These are phyloP conservation scores for Bauhinia variegata DNA, from an alignment of 306 rosid genomes.

Conservation along the genomic window DNA sequence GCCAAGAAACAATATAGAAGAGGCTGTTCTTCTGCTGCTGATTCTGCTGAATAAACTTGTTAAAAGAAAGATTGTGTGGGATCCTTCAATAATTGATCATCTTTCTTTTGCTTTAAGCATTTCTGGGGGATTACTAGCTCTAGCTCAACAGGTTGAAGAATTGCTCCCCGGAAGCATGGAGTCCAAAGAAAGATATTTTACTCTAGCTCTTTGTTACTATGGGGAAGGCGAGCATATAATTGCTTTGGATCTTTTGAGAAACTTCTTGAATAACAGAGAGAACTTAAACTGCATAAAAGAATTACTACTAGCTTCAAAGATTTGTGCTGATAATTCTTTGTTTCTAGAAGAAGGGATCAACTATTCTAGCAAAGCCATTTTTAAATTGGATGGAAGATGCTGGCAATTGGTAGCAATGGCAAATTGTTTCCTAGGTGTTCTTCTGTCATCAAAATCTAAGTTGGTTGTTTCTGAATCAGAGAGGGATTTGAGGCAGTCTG, in stretches of 20 bases:
- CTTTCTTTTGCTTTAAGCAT: constrained; percentile 77
- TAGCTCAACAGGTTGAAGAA: constrained; percentile 75
- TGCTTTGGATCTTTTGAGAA: constrained; percentile 80
- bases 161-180: constrained; percentile 70
- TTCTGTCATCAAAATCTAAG: constrained; percentile 66
- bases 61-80: constrained; percentile 66
- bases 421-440: constrained; percentile 72
- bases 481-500: constrained; percentile 59
- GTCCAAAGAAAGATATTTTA: constrained; percentile 57
- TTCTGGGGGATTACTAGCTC: constrained; percentile 61
- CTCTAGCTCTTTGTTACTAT: constrained; percentile 73
- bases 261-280: constrained; percentile 62
- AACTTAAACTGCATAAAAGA: constrained; percentile 53
- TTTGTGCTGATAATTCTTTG: constrained; percentile 65
- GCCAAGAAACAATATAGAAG: constrained; percentile 87
- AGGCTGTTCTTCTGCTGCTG: constrained; percentile 79
- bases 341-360: constrained; percentile 67
- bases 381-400: constrained; percentile 61
- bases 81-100: constrained; percentile 77
- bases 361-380: constrained; percentile 58
- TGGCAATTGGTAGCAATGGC: constrained; percentile 56
- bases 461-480: constrained; percentile 64
- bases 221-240: constrained; percentile 64
- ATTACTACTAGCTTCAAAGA: constrained; percentile 74
- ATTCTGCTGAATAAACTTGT: constrained; percentile 58